Evolutionary conservation across 1,139 yeast species (phyloP).

Genomic region (Diutina pseudorugosa): DNA sequence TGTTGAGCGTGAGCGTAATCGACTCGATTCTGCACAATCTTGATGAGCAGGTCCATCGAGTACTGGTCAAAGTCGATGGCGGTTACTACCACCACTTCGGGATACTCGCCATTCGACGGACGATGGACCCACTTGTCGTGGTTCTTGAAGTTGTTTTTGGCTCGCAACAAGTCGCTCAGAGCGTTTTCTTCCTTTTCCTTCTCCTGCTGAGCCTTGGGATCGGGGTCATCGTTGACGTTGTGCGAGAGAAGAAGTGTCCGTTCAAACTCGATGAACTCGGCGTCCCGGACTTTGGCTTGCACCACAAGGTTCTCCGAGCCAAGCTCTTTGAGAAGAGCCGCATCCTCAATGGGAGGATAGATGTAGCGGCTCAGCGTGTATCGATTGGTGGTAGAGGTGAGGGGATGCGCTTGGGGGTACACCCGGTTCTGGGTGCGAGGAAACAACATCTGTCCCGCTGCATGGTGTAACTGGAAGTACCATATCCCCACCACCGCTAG

Average conservation of each 20-base stretch:
- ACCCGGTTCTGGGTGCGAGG: not conserved
- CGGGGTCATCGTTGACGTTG: slow-evolving; percentile 36
- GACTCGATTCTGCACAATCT: slow-evolving; percentile 67
- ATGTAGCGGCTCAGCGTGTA: slow-evolving; percentile 41
- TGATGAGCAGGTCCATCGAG: slow-evolving; percentile 45
- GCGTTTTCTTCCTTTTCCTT: slow-evolving; percentile 30
- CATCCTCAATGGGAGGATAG: slow-evolving; percentile 59
- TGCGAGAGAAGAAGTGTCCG: slow-evolving; percentile 20
- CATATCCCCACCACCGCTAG: not conserved
- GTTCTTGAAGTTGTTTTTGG: slow-evolving; percentile 47
- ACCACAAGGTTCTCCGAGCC: slow-evolving; percentile 39
- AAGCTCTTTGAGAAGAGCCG: slow-evolving; percentile 43
- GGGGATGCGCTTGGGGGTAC: slow-evolving; percentile 26
- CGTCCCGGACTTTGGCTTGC: slow-evolving; percentile 26
- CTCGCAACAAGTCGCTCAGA: slow-evolving; percentile 26
- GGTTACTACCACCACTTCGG: slow-evolving; percentile 70
- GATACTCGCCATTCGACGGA: slow-evolving; percentile 29
- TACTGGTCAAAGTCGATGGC: slow-evolving; percentile 66
- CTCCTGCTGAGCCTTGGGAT: slow-evolving; percentile 20
- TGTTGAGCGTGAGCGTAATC: slow-evolving; percentile 66
- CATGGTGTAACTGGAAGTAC: not conserved
- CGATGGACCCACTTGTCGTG: slow-evolving; percentile 52
- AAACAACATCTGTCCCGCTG: not conserved
- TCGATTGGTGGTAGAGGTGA: slow-evolving; percentile 20
- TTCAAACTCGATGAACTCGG: slow-evolving; percentile 26